Evolutionary conservation across 495 filamentous ascomycete species (phyloP), one percentile per base, ranked within the genome.

Genomic region (Podospora anserina): DNA sequence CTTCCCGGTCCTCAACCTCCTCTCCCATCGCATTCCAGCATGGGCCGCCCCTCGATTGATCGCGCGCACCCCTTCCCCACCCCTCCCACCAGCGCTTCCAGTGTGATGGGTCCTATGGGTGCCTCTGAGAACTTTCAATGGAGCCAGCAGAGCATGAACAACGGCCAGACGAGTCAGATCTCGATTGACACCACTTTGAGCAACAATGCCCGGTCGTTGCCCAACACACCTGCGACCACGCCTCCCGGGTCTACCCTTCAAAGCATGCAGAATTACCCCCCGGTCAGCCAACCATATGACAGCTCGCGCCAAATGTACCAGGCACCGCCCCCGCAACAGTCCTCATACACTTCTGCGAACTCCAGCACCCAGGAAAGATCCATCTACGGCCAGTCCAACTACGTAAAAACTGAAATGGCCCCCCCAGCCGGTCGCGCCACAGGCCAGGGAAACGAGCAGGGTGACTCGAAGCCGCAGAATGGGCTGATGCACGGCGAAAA

Each of bases 41-140:
- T 88, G 64, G 84, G 82, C 49, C 87, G 93, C 55, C 93, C 92
- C 2, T 83, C 86, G 11, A 79, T 97, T 59, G 92, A 96, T 67
- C 89, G 93, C 26, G 88, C 92, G 13, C 88, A 94, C 74, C 93
- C 93, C 4, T 97, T 97, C 78, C 96, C 94, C 6, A 97, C 94
- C 13, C 95, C 95, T 13, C 94, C 95, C 1, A 91, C 94, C 0
- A 97, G 93, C 74, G 91, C 95, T 28, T 94, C 94, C 6, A 92
- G 93, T 77, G 86, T 95, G 27, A 93, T 97, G 82, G 90, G 83
- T 20, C 77, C 87, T 34, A 90, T 96, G 82, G 88, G 88, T 34
- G 86, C 86, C 68, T 88, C 91, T 59, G 88, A 89, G 3, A 90
- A 79, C 74, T 91, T 90, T 77, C 89, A 92, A 72, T 96, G 92